Evolutionary conservation across 495 filamentous ascomycete genomes (phyloP), one percentile per base, ranked within the genome.

Genomic region (Mytilinidion resinicola): DNA sequence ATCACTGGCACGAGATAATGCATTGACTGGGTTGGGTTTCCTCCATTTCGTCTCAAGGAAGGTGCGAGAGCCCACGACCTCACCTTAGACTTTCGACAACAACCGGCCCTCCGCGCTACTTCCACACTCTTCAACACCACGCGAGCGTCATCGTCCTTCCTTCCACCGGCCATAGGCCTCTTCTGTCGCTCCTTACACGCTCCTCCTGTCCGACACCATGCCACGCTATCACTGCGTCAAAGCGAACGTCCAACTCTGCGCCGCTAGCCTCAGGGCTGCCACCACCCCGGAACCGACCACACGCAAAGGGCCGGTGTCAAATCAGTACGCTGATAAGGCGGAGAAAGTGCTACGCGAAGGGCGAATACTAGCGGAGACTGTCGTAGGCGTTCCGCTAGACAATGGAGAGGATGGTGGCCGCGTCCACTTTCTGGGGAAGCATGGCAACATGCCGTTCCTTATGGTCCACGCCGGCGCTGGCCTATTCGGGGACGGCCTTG

Each of bases 401-500:
- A 34, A 41, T 8, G 59, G 55, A n/a, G 50, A 41, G 9, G 43
- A 52, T n/a, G 46, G 36, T 30, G 41, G 56, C 0, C 21, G 19
- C 7, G 17, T 66, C 8, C 49, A 53, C 30, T 66, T 62, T 14
- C 35, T 66, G 3, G 51, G 42, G n/a, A 51, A 51, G 14, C 8
- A 57, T 34, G 34, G 37, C 14, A 44, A 56, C n/a, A 46, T 51
- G 11, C 64, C 64, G 30, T 66, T 66, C 37, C 21, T 59, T 35
- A 55, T 63, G 37, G 64, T 62, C 1, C 64, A 62, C 17, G 68
- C 67, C 20, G 69, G 67, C n/a, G 51, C 47, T 33, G 54, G 63
- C 12, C 41, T 65, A 11, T 67, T 65, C 49, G 37, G 50, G 21
- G 34, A n/a, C 20, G 15, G 21, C 8, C 14, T 38, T 7, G 41